Base-by-base conservation (phyloP, 192 early-diverging fungal species). In the Phlyctochytrium planicorne region DNA sequence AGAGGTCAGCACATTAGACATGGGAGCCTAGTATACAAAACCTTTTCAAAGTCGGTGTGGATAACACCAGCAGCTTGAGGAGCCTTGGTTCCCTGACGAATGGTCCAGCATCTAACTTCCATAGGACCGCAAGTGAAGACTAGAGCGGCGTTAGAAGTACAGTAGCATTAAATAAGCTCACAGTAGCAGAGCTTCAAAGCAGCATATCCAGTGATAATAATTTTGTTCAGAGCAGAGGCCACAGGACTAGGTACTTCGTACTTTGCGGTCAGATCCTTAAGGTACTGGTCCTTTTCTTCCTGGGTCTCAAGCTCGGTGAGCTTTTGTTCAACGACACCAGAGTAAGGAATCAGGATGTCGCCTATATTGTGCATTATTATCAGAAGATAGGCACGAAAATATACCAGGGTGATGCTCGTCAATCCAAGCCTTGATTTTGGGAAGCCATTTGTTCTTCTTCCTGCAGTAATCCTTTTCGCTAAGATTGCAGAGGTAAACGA, bases 381-480 rank as follows among this genome's bases (percentile, higher is more conserved):
- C 14, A 12, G 14, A 23, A 59, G 25, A n/a, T 24, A 55, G 2
- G 53, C 29, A 55, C 33, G 40, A 20, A 29, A 61, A 37, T 17
- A 27, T 24, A 62, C 60, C 69, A 17, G 91, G 88, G 78, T 94
- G 91, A 75, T 94, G 87, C 71, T 91, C 84, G 69, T 97, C 91
- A 62, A 99, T 86, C 94, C 94, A 97, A 62, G 83, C 79, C 78
- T 97, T 92, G 72, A 98, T 94, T 77, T 92, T 84, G 52, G 87
- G 81, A 52, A 96, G 79, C 88, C 88, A 94, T 87, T 91, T 92
- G 85, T 96, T 96, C 87, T 97, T 98, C 80, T 93, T 95, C 67
- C 93, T 86, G 34, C 91, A 72, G 67, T 88, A 99, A 71, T 98
- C 95, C 60, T 84, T 80, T 75, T 96, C 90, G 71, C 82, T 87